A percentile compares a stretch with the other conserved stretches of the same genome.
These are phyloP conservation scores for Sclerospora graminicola DNA, from an alignment of 352 stramenopile species.

Conservation along the genomic window DNA sequence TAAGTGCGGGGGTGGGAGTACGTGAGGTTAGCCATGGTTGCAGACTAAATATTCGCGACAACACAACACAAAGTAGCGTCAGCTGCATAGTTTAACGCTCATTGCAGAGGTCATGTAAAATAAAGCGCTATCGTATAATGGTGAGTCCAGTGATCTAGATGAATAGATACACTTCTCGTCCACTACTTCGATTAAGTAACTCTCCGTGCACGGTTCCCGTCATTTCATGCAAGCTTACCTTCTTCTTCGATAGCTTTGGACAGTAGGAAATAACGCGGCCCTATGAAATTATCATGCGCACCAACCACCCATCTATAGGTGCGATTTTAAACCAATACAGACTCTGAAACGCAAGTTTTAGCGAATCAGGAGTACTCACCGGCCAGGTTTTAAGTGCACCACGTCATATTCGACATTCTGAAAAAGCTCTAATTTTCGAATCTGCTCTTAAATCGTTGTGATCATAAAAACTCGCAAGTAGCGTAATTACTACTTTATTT, in stretches of 20 bases:
- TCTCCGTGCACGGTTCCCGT: background rate
- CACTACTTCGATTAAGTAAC: background rate
- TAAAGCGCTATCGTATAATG: too few relatives aligned
- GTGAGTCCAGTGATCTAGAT: too few relatives aligned
- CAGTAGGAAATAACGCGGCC: slow-evolving; percentile 66
- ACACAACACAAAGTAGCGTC: slow-evolving; percentile 8
- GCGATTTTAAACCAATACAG: slow-evolving; percentile 19
- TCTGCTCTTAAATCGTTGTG: background rate
- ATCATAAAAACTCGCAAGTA: background rate
- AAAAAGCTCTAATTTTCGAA: too few relatives aligned
- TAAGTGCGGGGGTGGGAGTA: slow-evolving; percentile 84
- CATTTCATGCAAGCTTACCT: slow-evolving; percentile 25
- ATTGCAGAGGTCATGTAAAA: too few relatives aligned
- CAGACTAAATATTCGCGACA: slow-evolving; percentile 16
- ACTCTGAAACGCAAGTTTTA: background rate
- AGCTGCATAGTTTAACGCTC: background rate
- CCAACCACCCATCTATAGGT: slow-evolving; percentile 25
- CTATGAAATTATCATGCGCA: slow-evolving; percentile 30
- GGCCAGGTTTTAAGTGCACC: background rate
- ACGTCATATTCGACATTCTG: too few relatives aligned
- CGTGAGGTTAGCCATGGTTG: slow-evolving; percentile 85
- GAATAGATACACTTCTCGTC: background rate
- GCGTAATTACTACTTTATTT: slow-evolving; percentile 19
- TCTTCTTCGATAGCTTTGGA: slow-evolving; percentile 85
- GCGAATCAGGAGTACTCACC: slow-evolving; percentile 2